These are phyloP conservation scores for Prunus mira DNA, from an alignment of 306 rosid genomes.

Conservation along the genomic window DNA sequence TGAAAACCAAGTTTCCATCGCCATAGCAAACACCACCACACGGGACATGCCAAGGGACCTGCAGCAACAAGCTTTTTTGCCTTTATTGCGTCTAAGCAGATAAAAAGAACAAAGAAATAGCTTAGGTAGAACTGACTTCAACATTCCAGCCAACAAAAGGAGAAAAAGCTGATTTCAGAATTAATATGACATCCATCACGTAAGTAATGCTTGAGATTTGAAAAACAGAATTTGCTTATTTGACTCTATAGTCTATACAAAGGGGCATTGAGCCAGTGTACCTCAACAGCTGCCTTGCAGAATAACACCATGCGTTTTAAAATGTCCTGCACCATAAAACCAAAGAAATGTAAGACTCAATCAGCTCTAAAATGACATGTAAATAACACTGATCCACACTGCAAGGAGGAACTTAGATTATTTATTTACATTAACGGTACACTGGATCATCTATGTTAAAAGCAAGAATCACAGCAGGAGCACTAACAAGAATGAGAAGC, in stretches of 20 bases:
- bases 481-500: neutral
- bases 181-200: neutral
- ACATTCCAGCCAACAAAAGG: neutral
- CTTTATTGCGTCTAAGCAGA: constrained; percentile 1
- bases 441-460: neutral
- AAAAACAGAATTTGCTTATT: neutral
- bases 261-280: constrained; percentile 27
- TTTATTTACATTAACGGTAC: neutral
- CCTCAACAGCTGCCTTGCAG: constrained; percentile 97
- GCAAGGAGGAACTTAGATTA: neutral
- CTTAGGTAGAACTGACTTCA: neutral
- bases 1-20: constrained; percentile 93
- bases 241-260: neutral
- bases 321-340: constrained; percentile 68
- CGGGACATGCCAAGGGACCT: constrained; percentile 97
- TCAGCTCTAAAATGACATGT: constrained; percentile 23
- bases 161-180: neutral
- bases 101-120: neutral
- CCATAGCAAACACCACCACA: constrained; percentile 97
- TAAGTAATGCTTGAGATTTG: neutral
- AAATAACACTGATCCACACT: constrained; percentile 14
- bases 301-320: constrained; percentile 83
- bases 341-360: constrained; percentile 27
- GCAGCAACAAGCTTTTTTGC: constrained; percentile 21
- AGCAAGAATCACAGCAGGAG: neutral